phyloP scores from a whole-genome alignment of 192 early-diverging fungal genomes.

The Podila horticola region DNA sequence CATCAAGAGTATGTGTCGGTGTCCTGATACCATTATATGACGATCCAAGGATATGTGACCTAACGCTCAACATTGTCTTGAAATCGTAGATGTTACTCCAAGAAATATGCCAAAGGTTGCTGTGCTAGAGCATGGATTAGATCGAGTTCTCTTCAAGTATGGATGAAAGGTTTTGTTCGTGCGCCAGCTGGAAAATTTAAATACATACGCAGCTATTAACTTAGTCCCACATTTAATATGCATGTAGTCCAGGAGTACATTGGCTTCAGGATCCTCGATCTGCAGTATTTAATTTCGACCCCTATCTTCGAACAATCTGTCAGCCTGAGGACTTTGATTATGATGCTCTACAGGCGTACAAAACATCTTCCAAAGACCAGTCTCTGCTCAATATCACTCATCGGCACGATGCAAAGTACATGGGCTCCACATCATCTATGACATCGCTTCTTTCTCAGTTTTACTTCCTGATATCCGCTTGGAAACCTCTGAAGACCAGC shows the following conservation, averaged over 20 bases:
- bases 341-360: constrained; percentile 79
- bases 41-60: no score
- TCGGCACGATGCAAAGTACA: constrained; percentile 63
- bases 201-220: not conserved
- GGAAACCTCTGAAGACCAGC: constrained; percentile 66
- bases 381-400: constrained; percentile 62
- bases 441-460: constrained; percentile 79
- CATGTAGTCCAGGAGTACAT: constrained; percentile 82
- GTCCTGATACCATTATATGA: not conserved
- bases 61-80: not conserved
- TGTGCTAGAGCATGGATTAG: constrained; percentile 68
- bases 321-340: constrained; percentile 87
- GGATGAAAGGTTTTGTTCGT: not conserved
- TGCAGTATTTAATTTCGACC: constrained; percentile 81
- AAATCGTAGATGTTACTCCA: constrained; percentile 32
- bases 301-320: constrained; percentile 81
- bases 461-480: constrained; percentile 76
- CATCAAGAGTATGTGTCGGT: constrained; percentile 26
- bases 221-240: not conserved
- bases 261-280: constrained; percentile 81
- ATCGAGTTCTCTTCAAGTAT: constrained; percentile 74
- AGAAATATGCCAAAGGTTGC: constrained; percentile 43
- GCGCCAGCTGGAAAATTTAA: not conserved
- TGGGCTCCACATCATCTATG: constrained; percentile 93
- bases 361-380: constrained; percentile 81